These are phyloP conservation scores for Oryza officinalis DNA, from an alignment of 176 grass and related monocot species.

Conservation along the genomic window DNA sequence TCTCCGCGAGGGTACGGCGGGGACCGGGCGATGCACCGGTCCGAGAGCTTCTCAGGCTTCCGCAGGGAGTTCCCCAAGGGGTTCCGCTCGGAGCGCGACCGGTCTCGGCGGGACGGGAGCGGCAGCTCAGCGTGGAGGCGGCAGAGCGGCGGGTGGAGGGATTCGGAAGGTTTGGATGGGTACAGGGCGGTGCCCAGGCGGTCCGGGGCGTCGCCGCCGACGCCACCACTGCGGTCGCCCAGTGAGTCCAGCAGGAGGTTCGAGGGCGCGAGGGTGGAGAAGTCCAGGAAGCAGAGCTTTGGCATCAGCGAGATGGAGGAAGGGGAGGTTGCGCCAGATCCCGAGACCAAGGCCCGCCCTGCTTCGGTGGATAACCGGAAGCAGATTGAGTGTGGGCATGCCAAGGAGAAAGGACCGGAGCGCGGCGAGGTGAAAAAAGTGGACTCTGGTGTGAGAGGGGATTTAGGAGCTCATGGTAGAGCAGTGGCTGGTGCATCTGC, in stretches of 20 bases:
- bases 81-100: conserved; percentile 82
- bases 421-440: conserved; percentile 10
- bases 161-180: conserved; percentile 35
- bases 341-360: conserved; percentile 39
- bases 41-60: conserved; percentile 83
- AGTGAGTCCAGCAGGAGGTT: conserved; percentile 44
- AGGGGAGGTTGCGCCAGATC: conserved; percentile 83
- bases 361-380: conserved; percentile 26
- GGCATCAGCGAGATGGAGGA: conserved; percentile 74
- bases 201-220: conserved; percentile 35
- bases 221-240: conserved; percentile 39
- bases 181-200: conserved; percentile 30
- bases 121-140: conserved; percentile 58
- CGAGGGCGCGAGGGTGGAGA: conserved; percentile 46
- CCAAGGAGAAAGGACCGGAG: conserved; percentile 31
- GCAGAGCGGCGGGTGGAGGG: conserved; percentile 41
- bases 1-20: conserved; percentile 54
- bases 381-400: conserved; percentile 23
- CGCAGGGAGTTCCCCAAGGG: conserved; percentile 84
- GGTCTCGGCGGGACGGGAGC: conserved; percentile 54
- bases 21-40: conserved; percentile 53
- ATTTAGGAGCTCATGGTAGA: conserved; percentile 28
- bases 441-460: background rate
- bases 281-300: conserved; percentile 39
- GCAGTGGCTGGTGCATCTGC: background rate